Base-by-base conservation (phyloP, 371 early-diverging fungal species). In the Haplosporangium sp. region DNA sequence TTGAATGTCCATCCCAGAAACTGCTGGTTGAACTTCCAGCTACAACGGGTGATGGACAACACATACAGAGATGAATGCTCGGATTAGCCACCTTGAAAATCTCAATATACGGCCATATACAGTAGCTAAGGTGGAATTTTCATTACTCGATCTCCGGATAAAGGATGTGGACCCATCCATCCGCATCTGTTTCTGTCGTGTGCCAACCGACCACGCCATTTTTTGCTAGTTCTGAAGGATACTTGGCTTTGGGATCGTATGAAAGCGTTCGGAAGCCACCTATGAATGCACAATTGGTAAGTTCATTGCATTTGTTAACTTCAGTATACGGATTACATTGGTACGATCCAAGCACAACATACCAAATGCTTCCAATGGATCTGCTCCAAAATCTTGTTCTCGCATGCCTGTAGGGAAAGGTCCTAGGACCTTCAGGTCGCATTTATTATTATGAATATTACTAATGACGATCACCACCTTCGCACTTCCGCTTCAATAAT, bases 331-430 rank as follows among this genome's bases (percentile, higher is more conserved):
- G n/a, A 36, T 12, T 38, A 29, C 23, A 42, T 18, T 12, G 18
- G 7, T 5, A 20, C 2, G 29, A 38, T 13, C 6, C 46, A 23
- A 37, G 18, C 1, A 13, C 57, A 43, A 16, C 51, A 42, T 82
- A 87, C 90, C 91, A 64, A 87, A 91, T 16, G 90, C 86, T 62
- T 89, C 89, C 47, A 92, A 66, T 2, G 87, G 88, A 66, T 92
- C 92, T 8, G 85, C 86, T n/a, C 91, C 91, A 62, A 89, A 87
- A 53, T 86, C 86, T 55, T 86, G 86, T 46, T 91, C 91, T 12
- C 91, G 83, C 71, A 88, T 86, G 6, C 91, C 91, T 13, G 86
- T 83, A 10, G 92, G 87, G 64, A 90, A 92, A 0, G 91, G 91
- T 11, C 92, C 92, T 2, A 92, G 82, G 5, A 85, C 80, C 82